Evolutionary conservation across 306 rosid genomes (phyloP), one percentile per base, ranked within the genome.

Genomic region (Glycine tomentella): DNA sequence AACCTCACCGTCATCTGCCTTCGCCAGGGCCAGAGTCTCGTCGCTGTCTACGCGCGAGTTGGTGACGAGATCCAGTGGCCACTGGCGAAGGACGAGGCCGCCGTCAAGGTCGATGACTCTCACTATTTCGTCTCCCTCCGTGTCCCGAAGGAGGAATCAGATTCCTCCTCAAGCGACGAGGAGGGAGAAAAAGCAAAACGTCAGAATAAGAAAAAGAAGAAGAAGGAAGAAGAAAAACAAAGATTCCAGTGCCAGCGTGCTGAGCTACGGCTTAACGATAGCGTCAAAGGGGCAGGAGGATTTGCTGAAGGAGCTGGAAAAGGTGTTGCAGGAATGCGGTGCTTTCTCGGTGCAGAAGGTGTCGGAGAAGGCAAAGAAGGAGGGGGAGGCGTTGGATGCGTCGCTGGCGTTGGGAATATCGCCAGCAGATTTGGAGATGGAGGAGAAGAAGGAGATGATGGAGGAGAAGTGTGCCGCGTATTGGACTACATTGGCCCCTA

Each of bases 401-500:
- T 81, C 97, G 3, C 50, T 91, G 81, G 97, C 93, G 0, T 63
- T 15, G 89, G 90, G 88, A 83, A 66, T 79, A 1, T 88, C 97
- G 10, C 97, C 98, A 1, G 85, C 34, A 38, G 97, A 93, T 71
- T 38, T 95, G 92, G 58, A 12, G 9, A 72, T 80, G 5, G 90
- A 53, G 88, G 88, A 87, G 81, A 94, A 85, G 76, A 91, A 83
- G 84, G 93, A 94, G 12, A 33, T 87, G 80, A 79, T 95, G 88
- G 92, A 90, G 87, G 89, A 91, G 83, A 81, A 76, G 11, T 88
- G 91, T 14, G 91, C 93, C 5, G 98, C 91, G 2, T 96, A 90
- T 48, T 96, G 99, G 99, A 93, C 99, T 10, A 93, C 99, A 2
- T 79, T 96, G 86, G 99, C 99, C 20, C 99, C 99, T 6, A 96